Percentiles rank a stretch among this genome's conserved stretches.
Evolutionary conservation across 441 rosid genomes (phyloP).

Genomic region (Melastoma candidum): DNA sequence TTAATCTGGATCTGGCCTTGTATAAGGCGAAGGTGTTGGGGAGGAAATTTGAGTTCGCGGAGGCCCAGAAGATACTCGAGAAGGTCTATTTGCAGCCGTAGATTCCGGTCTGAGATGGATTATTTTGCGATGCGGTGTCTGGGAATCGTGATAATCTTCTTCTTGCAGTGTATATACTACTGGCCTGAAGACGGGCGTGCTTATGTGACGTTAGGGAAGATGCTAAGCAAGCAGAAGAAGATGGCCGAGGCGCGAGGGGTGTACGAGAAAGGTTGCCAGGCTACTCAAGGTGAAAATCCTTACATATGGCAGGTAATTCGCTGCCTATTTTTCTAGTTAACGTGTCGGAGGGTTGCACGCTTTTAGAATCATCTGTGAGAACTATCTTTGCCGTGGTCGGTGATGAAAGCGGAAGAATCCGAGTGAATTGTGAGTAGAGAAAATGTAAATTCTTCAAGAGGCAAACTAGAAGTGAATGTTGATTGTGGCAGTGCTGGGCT

Average conservation of each 20-base stretch:
- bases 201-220: constrained; percentile 77
- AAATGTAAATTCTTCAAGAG: too few relatives aligned
- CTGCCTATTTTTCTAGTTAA: neutral
- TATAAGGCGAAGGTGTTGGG: constrained; percentile 62
- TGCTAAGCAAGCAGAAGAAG: constrained; percentile 55
- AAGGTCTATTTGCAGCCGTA: constrained; percentile 33
- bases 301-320: constrained; percentile 82
- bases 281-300: constrained; percentile 90
- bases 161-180: constrained; percentile 51
- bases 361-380: too few relatives aligned
- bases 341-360: neutral
- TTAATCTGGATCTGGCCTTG: constrained; percentile 78
- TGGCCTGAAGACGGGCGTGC: constrained; percentile 98
- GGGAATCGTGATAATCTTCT: neutral
- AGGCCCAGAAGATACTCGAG: constrained; percentile 59
- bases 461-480: constrained; percentile 3
- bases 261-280: constrained; percentile 80
- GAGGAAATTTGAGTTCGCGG: constrained; percentile 42
- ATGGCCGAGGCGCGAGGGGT: constrained; percentile 50
- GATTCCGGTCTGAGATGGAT: too few relatives aligned
- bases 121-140: too few relatives aligned
- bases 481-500: constrained; percentile 84
- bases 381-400: neutral
- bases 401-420: neutral
- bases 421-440: too few relatives aligned